Percentiles rank a stretch among this genome's conserved stretches.
Conservation (phyloP, 805 yeast species). For the Danielia reshetovae region DNA sequence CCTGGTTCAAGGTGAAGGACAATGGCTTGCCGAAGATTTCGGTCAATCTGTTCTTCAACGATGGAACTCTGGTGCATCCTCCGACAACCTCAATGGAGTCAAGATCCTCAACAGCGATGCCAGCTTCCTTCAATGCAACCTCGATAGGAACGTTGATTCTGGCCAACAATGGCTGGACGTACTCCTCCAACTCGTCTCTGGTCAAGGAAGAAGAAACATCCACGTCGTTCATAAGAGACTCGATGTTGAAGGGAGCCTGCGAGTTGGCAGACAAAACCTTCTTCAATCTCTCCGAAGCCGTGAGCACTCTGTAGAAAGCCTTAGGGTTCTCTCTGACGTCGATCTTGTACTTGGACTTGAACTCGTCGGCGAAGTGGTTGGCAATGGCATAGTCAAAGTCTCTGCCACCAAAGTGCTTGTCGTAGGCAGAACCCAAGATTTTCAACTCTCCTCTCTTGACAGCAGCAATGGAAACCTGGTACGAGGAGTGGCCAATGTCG, state of each 20-base stretch:
- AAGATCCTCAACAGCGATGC: slow-evolving; percentile 64
- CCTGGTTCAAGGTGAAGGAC: slow-evolving; percentile 96
- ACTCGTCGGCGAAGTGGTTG: slow-evolving; percentile 90
- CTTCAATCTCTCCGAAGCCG: slow-evolving; percentile 91
- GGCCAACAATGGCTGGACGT: slow-evolving; percentile 74
- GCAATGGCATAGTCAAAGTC: slow-evolving; percentile 92
- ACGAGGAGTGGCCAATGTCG: slow-evolving; percentile 96
- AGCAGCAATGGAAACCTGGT: slow-evolving; percentile 83
- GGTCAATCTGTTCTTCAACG: slow-evolving; percentile 75
- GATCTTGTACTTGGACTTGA: slow-evolving; percentile 87
- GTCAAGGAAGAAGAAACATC: slow-evolving; percentile 87
- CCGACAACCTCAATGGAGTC: slow-evolving; percentile 95
- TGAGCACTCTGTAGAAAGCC: slow-evolving; percentile 89
- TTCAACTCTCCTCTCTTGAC: slow-evolving; percentile 96
- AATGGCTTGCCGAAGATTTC: slow-evolving; percentile 62
- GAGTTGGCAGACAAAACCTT: slow-evolving; percentile 95
- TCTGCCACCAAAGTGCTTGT: slow-evolving; percentile 98
- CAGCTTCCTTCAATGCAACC: slow-evolving; percentile 77
- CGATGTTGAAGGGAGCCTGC: slow-evolving; percentile 90
- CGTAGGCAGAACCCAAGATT: slow-evolving; percentile 86
- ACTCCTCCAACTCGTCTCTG: slow-evolving; percentile 91
- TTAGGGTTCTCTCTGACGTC: slow-evolving; percentile 88
- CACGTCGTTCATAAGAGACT: slow-evolving; percentile 94
- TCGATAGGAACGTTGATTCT: slow-evolving; percentile 77
- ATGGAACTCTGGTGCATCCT: slow-evolving; percentile 97